Evolutionary conservation across 2,329 filamentous ascomycete species (phyloP), one percentile per base, ranked within the genome.

Genomic region (Sclerotinia trifoliorum): DNA sequence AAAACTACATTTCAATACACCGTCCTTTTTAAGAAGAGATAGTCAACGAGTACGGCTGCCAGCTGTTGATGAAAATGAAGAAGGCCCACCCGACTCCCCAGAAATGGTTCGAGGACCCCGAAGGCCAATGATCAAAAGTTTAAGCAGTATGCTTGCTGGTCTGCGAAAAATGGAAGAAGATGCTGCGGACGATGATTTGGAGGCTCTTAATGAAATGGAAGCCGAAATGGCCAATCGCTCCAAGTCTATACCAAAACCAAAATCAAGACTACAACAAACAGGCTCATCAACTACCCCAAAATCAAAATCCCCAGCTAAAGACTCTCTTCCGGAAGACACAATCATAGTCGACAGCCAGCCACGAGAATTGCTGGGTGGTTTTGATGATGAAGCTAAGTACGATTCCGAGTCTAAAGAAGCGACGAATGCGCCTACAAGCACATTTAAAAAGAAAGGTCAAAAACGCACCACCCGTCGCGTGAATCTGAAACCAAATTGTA

Each of bases 361-460:
- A 26, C 75, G 80, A 1, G 73, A 75, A 1, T 81, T 85, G 7
- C 80, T 89, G 0, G 85, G 86, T 51, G 87, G 84, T 0, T 90
- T 90, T 61, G 88, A 90, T 68, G 86, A 90, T 68, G 88, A 89
- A 73, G 82, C 75, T 10, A 74, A 82, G 69, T 85, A 86, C 74
- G 87, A 89, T 76, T 85, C 84, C 70, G 79, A 80, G 1, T 80
- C 80, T 4, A 83, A 85, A 49, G 79, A 81, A 0, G 76, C 77
- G 4, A 76, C 78, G 5, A 70, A 70, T 42, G 68, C 68, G 21
- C 58, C 63, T n/a, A 68, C 84, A 17, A 86, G 83, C 66, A 79
- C 86, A 1, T 94, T 85, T 82, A 94, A 94, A 83, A 95, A 95
- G 84, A 92, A 91, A 81, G 91, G 91, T 0, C 85, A 91, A 77